Evolutionary conservation across 305 asterid genomes (phyloP).

Genomic region (Rubia occidens): DNA sequence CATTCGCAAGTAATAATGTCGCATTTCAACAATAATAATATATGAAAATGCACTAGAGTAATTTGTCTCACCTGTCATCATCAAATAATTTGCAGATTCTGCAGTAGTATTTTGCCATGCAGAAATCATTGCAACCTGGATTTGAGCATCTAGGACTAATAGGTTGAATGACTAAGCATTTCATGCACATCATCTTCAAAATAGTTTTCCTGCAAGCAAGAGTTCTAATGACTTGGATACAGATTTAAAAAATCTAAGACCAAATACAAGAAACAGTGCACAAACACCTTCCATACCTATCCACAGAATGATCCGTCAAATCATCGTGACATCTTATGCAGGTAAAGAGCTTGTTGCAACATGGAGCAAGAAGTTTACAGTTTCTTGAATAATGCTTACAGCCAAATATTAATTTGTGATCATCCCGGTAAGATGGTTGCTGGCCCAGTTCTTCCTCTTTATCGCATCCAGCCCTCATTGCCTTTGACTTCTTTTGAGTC

Average conservation of each 20-base stretch:
- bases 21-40: background rate
- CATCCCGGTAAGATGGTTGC: conserved; percentile 53
- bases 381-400: conserved; percentile 81
- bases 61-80: conserved; percentile 57
- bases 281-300: conserved; percentile 46
- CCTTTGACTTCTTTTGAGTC: conserved; percentile 42
- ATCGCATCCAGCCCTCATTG: conserved; percentile 27
- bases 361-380: conserved; percentile 66
- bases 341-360: conserved; percentile 70
- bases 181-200: conserved; percentile 81
- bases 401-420: conserved; percentile 44
- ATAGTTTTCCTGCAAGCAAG: conserved; percentile 50
- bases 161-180: conserved; percentile 63
- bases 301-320: conserved; percentile 55
- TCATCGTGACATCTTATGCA: conserved; percentile 94
- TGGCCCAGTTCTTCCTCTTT: conserved; percentile 52
- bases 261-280: conserved; percentile 1
- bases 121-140: conserved; percentile 48
- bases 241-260: conserved; percentile 6
- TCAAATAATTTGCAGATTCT: conserved; percentile 71
- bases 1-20: conserved; percentile 1
- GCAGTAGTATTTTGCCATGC: conserved; percentile 83
- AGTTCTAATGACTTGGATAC: conserved; percentile 22
- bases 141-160: conserved; percentile 47
- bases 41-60: conserved; percentile 14